A percentile compares a stretch with the other conserved stretches of the same genome.
Conservation (phyloP, 2,329 filamentous ascomycete genomes). For the Blumeriella jaapii region DNA sequence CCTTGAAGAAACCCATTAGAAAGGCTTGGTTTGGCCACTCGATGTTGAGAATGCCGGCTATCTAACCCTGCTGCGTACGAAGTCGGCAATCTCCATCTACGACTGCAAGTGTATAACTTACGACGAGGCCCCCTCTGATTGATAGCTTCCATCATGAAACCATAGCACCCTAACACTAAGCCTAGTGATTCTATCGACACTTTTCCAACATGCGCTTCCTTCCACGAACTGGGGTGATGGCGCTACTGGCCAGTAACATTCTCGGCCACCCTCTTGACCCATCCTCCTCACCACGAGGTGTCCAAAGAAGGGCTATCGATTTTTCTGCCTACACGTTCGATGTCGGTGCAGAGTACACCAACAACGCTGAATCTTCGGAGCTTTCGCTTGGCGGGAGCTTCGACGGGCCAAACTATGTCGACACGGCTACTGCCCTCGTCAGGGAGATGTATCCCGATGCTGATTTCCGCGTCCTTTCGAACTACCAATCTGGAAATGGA, state of each 20-base stretch:
- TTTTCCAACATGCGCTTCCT: constrained; percentile 8
- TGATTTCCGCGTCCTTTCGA: constrained; percentile 38
- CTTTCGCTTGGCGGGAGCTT: constrained; percentile 1
- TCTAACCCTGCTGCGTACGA: too few species aligned
- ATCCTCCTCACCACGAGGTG: constrained; percentile 1
- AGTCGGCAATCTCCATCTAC: too few species aligned
- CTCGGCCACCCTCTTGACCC: constrained; percentile 4
- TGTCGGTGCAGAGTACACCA: constrained; percentile 5
- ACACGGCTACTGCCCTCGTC: constrained; percentile 34
- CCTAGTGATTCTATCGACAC: neutral
- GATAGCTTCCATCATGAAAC: too few species aligned
- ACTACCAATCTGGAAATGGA: constrained; percentile 30
- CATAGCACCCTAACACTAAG: too few species aligned
- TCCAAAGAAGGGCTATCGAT: constrained; percentile 6
- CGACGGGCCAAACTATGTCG: constrained; percentile 27
- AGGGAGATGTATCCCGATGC: constrained; percentile 29
- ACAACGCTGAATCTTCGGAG: constrained; percentile 3
- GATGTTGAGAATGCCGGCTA: too few species aligned
- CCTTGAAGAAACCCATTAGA: too few species aligned
- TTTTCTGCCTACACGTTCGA: constrained; percentile 3
- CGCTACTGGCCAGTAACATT: constrained; percentile 3
- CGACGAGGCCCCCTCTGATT: too few species aligned
- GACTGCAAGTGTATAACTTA: too few species aligned
- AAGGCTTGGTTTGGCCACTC: too few species aligned
- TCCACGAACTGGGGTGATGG: constrained; percentile 3